phyloP scores from a whole-genome alignment of 1,139 yeast species.

The Candida sojae region DNA sequence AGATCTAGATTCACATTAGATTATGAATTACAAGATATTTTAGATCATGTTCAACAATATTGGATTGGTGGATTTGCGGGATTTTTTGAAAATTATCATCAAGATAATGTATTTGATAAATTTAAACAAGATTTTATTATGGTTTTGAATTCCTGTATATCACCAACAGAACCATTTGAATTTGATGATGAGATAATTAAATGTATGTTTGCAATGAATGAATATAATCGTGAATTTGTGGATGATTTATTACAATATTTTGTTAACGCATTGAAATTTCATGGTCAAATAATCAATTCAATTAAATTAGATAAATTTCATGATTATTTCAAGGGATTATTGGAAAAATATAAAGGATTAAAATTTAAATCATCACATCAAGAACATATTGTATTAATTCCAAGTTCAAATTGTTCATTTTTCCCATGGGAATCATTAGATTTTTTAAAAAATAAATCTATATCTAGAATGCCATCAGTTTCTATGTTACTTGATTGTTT shows the following conservation, averaged over 20 bases:
- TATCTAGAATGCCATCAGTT: constrained; percentile 78
- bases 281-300: constrained; percentile 67
- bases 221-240: constrained; percentile 10
- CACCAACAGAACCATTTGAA: constrained; percentile 31
- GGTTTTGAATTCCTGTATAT: constrained; percentile 34
- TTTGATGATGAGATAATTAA: constrained; percentile 54
- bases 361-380: constrained; percentile 5
- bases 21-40: constrained; percentile 49
- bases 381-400: constrained; percentile 67
- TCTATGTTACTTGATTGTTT: constrained; percentile 47
- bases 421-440: constrained; percentile 91
- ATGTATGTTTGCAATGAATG: constrained; percentile 51
- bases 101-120: constrained; percentile 26
- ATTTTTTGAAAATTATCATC: constrained; percentile 44
- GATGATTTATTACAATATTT: constrained; percentile 69
- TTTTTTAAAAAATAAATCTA: constrained; percentile 52
- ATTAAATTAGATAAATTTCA: constrained; percentile 57
- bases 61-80: constrained; percentile 88
- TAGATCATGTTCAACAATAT: constrained; percentile 57
- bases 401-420: constrained; percentile 61
- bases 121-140: constrained; percentile 39
- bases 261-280: constrained; percentile 59
- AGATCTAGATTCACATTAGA: constrained; percentile 64
- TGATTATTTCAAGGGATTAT: constrained; percentile 20
- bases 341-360: constrained; percentile 43